These are phyloP conservation scores for Saturnispora sekii DNA, from an alignment of 805 yeast genomes.

Conservation along the genomic window DNA sequence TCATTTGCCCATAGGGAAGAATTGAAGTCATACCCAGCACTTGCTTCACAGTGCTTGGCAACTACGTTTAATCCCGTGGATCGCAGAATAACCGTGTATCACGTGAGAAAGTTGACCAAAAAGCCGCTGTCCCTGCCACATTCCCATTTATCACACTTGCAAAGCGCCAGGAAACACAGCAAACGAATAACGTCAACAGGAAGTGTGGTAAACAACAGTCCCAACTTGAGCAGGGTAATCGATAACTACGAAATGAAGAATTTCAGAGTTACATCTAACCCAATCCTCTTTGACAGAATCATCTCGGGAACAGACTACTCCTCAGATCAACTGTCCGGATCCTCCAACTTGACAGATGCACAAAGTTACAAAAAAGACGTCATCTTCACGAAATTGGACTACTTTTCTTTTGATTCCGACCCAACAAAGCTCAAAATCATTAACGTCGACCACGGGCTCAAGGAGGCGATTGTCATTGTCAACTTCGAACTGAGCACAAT, in stretches of 20 bases:
- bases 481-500: slow-evolving; percentile 34
- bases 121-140: slow-evolving; percentile 11
- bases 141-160: slow-evolving; percentile 10
- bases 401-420: slow-evolving; percentile 28
- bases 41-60: slow-evolving; percentile 35
- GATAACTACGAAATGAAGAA: slow-evolving; percentile 30
- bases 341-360: slow-evolving; percentile 19
- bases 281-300: slow-evolving; percentile 36
- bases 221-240: slow-evolving; percentile 29
- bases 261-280: slow-evolving; percentile 30
- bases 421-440: slow-evolving; percentile 26
- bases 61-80: slow-evolving; percentile 46
- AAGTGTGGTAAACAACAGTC: slow-evolving; percentile 24
- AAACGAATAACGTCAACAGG: slow-evolving; percentile 21
- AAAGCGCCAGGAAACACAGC: slow-evolving; percentile 18
- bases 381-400: slow-evolving; percentile 53
- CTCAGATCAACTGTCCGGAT: slow-evolving; percentile 16
- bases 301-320: slow-evolving; percentile 29
- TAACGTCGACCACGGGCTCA: slow-evolving; percentile 37
- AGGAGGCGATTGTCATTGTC: slow-evolving; percentile 53
- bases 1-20: slow-evolving; percentile 51
- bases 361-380: slow-evolving; percentile 49
- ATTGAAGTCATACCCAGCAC: slow-evolving; percentile 43
- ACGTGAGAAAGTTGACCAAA: slow-evolving; percentile 30
- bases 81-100: slow-evolving; percentile 41